Evolutionary conservation across 2,329 filamentous ascomycete species (phyloP), one percentile per base, ranked within the genome.

Genomic region (Passalora sequoiae): DNA sequence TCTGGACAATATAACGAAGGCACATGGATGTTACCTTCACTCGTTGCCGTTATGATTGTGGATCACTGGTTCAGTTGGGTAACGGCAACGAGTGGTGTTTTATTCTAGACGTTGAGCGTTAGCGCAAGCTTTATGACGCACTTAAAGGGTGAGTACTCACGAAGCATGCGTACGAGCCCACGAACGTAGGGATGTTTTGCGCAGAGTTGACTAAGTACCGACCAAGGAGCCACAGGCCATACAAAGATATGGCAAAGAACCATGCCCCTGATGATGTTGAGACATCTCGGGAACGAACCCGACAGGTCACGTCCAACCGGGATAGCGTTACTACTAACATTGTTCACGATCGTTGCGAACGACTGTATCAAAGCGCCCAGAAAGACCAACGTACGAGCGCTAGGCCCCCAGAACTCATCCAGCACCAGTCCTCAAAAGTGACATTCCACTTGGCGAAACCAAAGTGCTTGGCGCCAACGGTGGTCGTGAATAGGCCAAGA

Each of bases 251-350:
- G 60, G 42, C 67, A 69, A 7, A 70, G 50, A 4, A 71, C 49
- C 49, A 69, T 66, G 12, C 69, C 69, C 15, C 69, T 58, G 5
- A 61, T 57, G 43, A 72, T 72, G 9, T 62, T 71, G 39, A 72
- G 59, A 47, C 66, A 71, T 21, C 57, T 58, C 0, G 69, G 69
- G 15, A 70, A 61, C 0, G 71, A 57, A 6, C 66, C 66, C 0
- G 62, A 67, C 47, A 70, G 59, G 41, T 72, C 69, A 17, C 62
- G 60, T 13, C 67, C 68, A 30, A 67, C 63, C 0, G 67, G 66
- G 35, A 71, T 64, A 0, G 64, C 63, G 46, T 71, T 71, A 28
- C 62, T 60, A 4, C 60, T 62, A 8, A 70, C 61, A 42, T 73
- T 72, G 21, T 69, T 72, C 29, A 63, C 66, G 19, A 73, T 63